Conservation (phyloP, 2,329 filamentous ascomycete species). For the Tolypocladium endophyticum region DNA sequence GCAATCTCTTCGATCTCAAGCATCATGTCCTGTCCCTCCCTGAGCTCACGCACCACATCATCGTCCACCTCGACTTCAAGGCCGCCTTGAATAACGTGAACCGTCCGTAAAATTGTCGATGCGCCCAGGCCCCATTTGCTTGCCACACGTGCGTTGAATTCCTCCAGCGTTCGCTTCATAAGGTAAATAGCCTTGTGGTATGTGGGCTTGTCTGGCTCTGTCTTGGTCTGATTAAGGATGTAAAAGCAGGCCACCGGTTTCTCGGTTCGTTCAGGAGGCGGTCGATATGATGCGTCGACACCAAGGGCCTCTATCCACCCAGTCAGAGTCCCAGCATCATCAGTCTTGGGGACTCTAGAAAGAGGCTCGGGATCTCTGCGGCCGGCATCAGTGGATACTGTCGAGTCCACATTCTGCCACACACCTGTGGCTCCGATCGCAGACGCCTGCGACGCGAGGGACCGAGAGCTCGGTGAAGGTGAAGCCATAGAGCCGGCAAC, state of each 20-base stretch:
- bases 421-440: slow-evolving; percentile 28
- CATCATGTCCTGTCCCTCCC: slow-evolving; percentile 87
- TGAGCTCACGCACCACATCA: slow-evolving; percentile 71
- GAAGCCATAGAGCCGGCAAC: slow-evolving; percentile 54
- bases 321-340: slow-evolving; percentile 54
- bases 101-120: slow-evolving; percentile 55
- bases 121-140: slow-evolving; percentile 74
- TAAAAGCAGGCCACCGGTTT: slow-evolving; percentile 87
- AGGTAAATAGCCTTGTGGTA: slow-evolving; percentile 83
- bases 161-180: slow-evolving; percentile 61
- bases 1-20: slow-evolving; percentile 50
- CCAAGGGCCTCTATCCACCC: slow-evolving; percentile 88
- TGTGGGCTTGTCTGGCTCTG: slow-evolving; percentile 40
- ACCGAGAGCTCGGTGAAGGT: slow-evolving; percentile 55
- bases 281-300: slow-evolving; percentile 76
- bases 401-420: slow-evolving; percentile 49
- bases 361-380: slow-evolving; percentile 41
- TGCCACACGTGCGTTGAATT: slow-evolving; percentile 63
- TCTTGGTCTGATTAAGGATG: slow-evolving; percentile 46
- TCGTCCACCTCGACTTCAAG: slow-evolving; percentile 83
- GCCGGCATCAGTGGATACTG: slow-evolving; percentile 36
- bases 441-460: slow-evolving; percentile 46
- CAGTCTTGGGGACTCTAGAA: slow-evolving; percentile 39
- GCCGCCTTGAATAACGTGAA: slow-evolving; percentile 64
- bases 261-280: slow-evolving; percentile 59